phyloP scores from a whole-genome alignment of 2,329 filamentous ascomycete genomes.

The Hypoxylon sp. region DNA sequence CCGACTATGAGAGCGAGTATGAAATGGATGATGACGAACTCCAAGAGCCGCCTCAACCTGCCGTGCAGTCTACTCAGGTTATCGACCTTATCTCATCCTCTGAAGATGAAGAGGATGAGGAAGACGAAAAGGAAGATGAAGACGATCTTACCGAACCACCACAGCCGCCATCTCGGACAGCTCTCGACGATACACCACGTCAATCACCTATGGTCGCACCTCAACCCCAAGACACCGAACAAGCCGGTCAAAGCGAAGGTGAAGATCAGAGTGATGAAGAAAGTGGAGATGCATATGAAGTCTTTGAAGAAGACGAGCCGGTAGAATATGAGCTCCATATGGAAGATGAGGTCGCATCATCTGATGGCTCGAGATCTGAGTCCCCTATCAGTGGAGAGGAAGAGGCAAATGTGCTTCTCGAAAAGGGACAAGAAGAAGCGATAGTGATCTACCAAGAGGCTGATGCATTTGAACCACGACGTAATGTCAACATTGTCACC shows the following conservation, averaged over 20 bases:
- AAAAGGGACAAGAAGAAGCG: slow-evolving; percentile 9
- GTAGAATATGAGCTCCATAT: slow-evolving; percentile 36
- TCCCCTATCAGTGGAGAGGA: slow-evolving; percentile 9
- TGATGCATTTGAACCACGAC: not conserved
- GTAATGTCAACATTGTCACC: not conserved
- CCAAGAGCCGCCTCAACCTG: slow-evolving; percentile 22
- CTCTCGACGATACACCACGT: slow-evolving; percentile 1
- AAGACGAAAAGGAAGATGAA: not conserved
- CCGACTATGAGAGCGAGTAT: slow-evolving; percentile 36
- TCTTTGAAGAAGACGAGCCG: slow-evolving; percentile 32
- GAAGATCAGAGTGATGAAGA: slow-evolving; percentile 18
- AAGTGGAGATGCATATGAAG: slow-evolving; percentile 25
- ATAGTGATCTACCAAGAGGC: slow-evolving; percentile 8
- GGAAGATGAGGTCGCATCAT: slow-evolving; percentile 41
- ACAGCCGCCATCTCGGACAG: slow-evolving; percentile 7
- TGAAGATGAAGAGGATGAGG: slow-evolving; percentile 40
- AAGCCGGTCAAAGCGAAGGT: slow-evolving; percentile 22
- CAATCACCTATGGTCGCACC: not conserved
- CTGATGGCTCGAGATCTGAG: slow-evolving; percentile 11
- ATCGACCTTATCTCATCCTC: slow-evolving; percentile 46
- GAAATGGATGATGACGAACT: slow-evolving; percentile 39
- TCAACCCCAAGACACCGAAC: slow-evolving; percentile 7
- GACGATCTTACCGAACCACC: slow-evolving; percentile 27
- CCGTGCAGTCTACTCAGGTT: slow-evolving; percentile 35
- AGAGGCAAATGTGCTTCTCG: slow-evolving; percentile 3